Evolutionary conservation across 495 filamentous ascomycete species (phyloP).

Genomic region (Rusavskia elegans): DNA sequence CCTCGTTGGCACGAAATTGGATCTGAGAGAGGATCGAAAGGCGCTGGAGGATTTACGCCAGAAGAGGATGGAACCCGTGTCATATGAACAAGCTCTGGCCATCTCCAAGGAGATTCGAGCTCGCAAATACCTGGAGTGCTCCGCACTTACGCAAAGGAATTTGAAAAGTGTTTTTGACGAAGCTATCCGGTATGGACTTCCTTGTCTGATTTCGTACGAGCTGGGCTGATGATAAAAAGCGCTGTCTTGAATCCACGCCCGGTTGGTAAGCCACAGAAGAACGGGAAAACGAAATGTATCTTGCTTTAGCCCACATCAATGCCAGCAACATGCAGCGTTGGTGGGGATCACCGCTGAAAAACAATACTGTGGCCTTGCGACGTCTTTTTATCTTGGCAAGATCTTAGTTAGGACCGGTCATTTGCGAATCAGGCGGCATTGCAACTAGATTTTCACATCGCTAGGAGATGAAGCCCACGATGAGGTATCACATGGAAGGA

Average conservation of each 20-base stretch:
- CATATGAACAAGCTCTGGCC: conserved; percentile 71
- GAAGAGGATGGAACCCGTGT: conserved; percentile 82
- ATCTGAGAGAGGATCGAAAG: conserved; percentile 78
- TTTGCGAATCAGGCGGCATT: neutral
- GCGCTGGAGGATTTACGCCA: conserved; percentile 61
- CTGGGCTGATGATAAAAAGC: conserved; percentile 23
- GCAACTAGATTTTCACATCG: neutral
- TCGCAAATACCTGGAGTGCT: conserved; percentile 93
- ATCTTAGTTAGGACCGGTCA: too few relatives aligned
- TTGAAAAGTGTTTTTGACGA: conserved; percentile 97
- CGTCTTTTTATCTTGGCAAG: too few relatives aligned
- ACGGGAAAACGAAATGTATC: conserved; percentile 52
- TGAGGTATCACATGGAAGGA: neutral
- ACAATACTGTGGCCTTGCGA: too few relatives aligned
- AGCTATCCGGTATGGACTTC: conserved; percentile 61
- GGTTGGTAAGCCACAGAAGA: conserved; percentile 31
- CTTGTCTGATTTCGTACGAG: neutral
- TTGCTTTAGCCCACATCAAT: conserved; percentile 40
- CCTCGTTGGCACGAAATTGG: conserved; percentile 91
- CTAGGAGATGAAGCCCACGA: neutral
- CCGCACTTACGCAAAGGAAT: conserved; percentile 89
- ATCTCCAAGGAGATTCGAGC: conserved; percentile 86
- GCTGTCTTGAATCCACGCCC: conserved; percentile 73
- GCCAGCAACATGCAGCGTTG: too few relatives aligned
- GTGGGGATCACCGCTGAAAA: too few relatives aligned